Evolutionary conservation across 176 grass and related monocot genomes (phyloP), one percentile per base, ranked within the genome.

Genomic region (Oryza meyeriana): DNA sequence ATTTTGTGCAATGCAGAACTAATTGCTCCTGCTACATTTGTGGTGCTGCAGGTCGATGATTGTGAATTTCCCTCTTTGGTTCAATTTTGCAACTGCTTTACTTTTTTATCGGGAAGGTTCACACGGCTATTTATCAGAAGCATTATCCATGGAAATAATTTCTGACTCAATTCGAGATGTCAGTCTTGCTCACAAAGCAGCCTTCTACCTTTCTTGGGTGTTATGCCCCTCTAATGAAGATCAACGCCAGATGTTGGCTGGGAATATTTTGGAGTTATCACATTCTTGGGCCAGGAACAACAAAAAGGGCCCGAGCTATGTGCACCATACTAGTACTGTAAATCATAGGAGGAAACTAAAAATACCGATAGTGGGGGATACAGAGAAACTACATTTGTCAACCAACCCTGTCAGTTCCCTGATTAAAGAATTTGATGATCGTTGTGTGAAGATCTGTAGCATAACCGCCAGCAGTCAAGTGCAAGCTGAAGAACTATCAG

Each of bases 1-100:
- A 50, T 87, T 78, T 82, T 75, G 35, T 84, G 12, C 44, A 61
- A 69, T 42, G 40, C 36, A 69, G 64, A 75, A 40, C 47, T 90
- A 83, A 81, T 45, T 66, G 28, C 20, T 75, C 61, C 75, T 79
- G 5, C 40, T 83, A 6, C 63, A 83, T 65, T 47, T 76, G 22
- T 79, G 61, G 29, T 74, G 73, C 79, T 91, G 77, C 92, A 97
- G 94, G 94, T 76, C 62, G 32, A 76, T 92, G 86, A 74, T 87
- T 79, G 71, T 85, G 22, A 90, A 81, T 87, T 97, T 92, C 42
- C 92, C 92, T 76, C 77, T 36, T 85, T 97, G 92, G 94, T 94
- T 92, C 74, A 81, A 17, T 83, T 97, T 94, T 78, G 85, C 94
- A 81, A 84, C 52, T 78, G 66, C 90, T 72, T 87, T 97, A 84